These are phyloP conservation scores for Nicotiana rustica DNA, from an alignment of 305 asterid genomes.

Conservation along the genomic window DNA sequence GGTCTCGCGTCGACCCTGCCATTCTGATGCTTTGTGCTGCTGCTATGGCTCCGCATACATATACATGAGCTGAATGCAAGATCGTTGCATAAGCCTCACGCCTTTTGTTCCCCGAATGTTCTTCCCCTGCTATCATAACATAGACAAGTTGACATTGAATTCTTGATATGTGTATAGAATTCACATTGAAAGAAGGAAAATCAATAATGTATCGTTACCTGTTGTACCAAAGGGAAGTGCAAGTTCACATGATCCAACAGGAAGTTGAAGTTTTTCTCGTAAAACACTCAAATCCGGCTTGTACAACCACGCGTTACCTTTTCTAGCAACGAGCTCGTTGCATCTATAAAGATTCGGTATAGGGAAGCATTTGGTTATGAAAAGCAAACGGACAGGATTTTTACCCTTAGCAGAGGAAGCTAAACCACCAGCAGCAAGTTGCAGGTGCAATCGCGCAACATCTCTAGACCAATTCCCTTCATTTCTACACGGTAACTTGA, in stretches of 20 bases:
- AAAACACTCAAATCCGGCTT: slow-evolving; percentile 52
- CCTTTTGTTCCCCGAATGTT: slow-evolving; percentile 47
- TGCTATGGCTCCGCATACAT: slow-evolving; percentile 89
- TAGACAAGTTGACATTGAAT: background rate
- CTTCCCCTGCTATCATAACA: slow-evolving; percentile 47
- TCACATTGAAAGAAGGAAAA: background rate
- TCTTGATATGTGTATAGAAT: background rate
- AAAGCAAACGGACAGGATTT: slow-evolving; percentile 53
- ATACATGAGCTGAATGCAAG: slow-evolving; percentile 77
- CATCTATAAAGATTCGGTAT: slow-evolving; percentile 65
- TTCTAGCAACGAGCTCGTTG: slow-evolving; percentile 58
- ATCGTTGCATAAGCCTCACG: slow-evolving; percentile 89
- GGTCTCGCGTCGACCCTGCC: slow-evolving; percentile 80
- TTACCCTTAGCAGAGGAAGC: slow-evolving; percentile 63
- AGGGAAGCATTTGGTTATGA: slow-evolving; percentile 67
- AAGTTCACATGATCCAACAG: slow-evolving; percentile 80
- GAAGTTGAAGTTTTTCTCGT: slow-evolving; percentile 66
- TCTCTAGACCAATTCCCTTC: slow-evolving; percentile 69
- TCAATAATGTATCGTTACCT: slow-evolving; percentile 45
- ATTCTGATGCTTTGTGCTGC: slow-evolving; percentile 87
- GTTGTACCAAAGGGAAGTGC: slow-evolving; percentile 59
- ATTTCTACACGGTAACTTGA: slow-evolving; percentile 71
- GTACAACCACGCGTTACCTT: slow-evolving; percentile 62
- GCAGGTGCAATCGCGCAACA: slow-evolving; percentile 68
- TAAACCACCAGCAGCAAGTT: slow-evolving; percentile 63